These are phyloP conservation scores for Microthlaspi erraticum DNA, from an alignment of 345 rosid genomes.

Conservation along the genomic window DNA sequence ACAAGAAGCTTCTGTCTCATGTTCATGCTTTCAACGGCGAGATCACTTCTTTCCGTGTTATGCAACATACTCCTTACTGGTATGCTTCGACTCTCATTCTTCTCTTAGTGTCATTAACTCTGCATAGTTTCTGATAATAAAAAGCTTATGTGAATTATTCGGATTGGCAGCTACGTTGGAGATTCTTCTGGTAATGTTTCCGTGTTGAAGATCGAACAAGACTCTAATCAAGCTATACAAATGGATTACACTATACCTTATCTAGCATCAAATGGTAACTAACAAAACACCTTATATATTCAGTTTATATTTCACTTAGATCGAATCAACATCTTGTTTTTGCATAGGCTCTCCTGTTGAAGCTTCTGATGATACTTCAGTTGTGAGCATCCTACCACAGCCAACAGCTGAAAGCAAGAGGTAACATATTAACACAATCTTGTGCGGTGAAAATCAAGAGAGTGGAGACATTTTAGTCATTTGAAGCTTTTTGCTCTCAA, in stretches of 20 bases:
- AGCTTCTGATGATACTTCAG: conserved; percentile 57
- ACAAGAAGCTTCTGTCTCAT: conserved; percentile 62
- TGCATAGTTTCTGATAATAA: conserved; percentile 12
- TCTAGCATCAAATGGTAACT: conserved; percentile 71
- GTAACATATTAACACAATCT: conserved; percentile 43
- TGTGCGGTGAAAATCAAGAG: background rate
- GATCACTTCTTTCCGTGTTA: conserved; percentile 66
- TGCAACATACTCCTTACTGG: conserved; percentile 71
- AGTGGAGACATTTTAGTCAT: background rate
- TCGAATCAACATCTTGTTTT: conserved; percentile 2
- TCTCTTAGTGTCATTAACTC: background rate
- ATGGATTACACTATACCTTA: conserved; percentile 77
- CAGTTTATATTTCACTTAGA: background rate
- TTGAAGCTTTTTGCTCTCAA: conserved; percentile 6
- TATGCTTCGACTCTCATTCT: conserved; percentile 45
- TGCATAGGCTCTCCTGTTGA: conserved; percentile 61
- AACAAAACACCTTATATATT: conserved; percentile 6
- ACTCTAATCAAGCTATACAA: conserved; percentile 45
- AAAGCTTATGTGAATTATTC: conserved; percentile 30
- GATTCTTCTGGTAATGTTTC: conserved; percentile 74
- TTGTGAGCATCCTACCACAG: conserved; percentile 65
- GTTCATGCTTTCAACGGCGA: conserved; percentile 58
- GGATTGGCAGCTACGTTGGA: conserved; percentile 69
- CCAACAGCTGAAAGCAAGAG: conserved; percentile 87
- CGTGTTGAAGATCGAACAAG: conserved; percentile 68